These are phyloP conservation scores for Leccinum pachyderme DNA, from an alignment of 1,284 basidiomycete species.

Conservation along the genomic window DNA sequence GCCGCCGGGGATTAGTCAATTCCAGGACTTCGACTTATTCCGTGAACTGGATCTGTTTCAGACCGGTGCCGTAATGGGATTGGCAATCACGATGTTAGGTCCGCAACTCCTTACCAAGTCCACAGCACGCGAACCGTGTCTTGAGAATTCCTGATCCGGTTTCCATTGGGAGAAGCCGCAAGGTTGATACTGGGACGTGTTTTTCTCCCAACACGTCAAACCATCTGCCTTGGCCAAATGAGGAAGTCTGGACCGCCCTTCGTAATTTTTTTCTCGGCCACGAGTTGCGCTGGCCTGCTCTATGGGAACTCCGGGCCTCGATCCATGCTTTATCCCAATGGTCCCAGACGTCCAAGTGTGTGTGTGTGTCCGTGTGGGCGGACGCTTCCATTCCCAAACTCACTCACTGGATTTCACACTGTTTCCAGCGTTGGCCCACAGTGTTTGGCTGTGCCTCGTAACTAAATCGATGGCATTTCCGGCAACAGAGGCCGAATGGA, in stretches of 20 bases:
- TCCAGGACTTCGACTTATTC: slow-evolving; percentile 13
- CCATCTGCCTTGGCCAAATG: slow-evolving; percentile 4
- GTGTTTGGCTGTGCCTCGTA: slow-evolving; percentile 30
- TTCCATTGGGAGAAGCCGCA: slow-evolving; percentile 18
- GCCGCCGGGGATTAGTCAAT: slow-evolving; percentile 35
- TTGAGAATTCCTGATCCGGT: slow-evolving; percentile 14
- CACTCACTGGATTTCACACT: slow-evolving; percentile 29
- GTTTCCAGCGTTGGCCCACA: slow-evolving; percentile 8
- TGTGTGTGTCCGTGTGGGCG: slow-evolving; percentile 1
- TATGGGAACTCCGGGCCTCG: slow-evolving; percentile 16
- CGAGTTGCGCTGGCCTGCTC: slow-evolving; percentile 11
- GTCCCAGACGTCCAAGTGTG: slow-evolving; percentile 9
- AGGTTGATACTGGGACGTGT: slow-evolving; percentile 10
- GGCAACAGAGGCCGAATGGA: slow-evolving; percentile 19
- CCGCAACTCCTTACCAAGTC: slow-evolving; percentile 11
- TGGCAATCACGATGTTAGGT: slow-evolving; percentile 32
- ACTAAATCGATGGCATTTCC: slow-evolving; percentile 29
- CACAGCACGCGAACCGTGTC: slow-evolving; percentile 19
- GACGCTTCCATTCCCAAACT: slow-evolving; percentile 23
- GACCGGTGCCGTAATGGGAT: slow-evolving; percentile 33
- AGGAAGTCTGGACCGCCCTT: slow-evolving; percentile 8
- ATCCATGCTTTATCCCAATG: slow-evolving; percentile 6
- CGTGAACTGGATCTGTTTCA: slow-evolving; percentile 27
- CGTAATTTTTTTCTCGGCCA: slow-evolving; percentile 7
- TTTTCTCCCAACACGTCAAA: slow-evolving; percentile 18